These are phyloP conservation scores for Tylopilus sp. DNA, from an alignment of 1,284 basidiomycete species.

Conservation along the genomic window DNA sequence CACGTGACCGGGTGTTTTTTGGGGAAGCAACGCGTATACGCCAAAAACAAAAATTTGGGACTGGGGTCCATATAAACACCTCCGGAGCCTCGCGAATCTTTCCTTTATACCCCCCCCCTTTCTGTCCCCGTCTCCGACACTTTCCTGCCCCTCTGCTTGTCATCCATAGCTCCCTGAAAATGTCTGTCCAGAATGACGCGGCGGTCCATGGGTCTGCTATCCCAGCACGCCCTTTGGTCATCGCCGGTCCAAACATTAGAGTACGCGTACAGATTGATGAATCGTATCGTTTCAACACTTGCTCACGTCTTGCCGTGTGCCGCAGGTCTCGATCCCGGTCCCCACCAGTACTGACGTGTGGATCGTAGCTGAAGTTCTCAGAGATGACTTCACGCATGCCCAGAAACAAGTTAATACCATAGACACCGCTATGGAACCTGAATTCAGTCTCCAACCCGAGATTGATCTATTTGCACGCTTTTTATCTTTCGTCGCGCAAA, in stretches of 20 bases:
- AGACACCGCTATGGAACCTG: conserved; percentile 49
- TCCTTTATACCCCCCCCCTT: conserved; percentile 8
- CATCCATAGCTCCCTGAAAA: conserved; percentile 18
- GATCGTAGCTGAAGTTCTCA: conserved; percentile 84
- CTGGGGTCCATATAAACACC: conserved; percentile 31
- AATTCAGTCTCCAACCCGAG: conserved; percentile 57
- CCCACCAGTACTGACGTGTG: conserved; percentile 75
- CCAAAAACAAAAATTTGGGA: conserved; percentile 34
- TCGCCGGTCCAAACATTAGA: conserved; percentile 60
- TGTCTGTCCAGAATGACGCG: conserved; percentile 32
- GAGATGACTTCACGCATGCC: conserved; percentile 78
- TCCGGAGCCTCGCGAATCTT: conserved; percentile 8
- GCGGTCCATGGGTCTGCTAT: conserved; percentile 37
- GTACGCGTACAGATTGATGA: conserved; percentile 44
- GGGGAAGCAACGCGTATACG: conserved; percentile 19
- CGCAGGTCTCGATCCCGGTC: conserved; percentile 79
- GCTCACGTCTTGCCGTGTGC: conserved; percentile 12
- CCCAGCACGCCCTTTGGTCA: conserved; percentile 60
- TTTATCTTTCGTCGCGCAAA: conserved; percentile 67
- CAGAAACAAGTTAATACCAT: conserved; percentile 55
- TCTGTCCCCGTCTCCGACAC: conserved; percentile 1
- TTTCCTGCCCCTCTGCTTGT: background rate
- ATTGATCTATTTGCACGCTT: conserved; percentile 80
- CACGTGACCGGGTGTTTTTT: conserved; percentile 34
- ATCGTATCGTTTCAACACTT: conserved; percentile 3